Conservation (phyloP, 371 early-diverging fungal genomes). For the Dichotomocladium elegans region DNA sequence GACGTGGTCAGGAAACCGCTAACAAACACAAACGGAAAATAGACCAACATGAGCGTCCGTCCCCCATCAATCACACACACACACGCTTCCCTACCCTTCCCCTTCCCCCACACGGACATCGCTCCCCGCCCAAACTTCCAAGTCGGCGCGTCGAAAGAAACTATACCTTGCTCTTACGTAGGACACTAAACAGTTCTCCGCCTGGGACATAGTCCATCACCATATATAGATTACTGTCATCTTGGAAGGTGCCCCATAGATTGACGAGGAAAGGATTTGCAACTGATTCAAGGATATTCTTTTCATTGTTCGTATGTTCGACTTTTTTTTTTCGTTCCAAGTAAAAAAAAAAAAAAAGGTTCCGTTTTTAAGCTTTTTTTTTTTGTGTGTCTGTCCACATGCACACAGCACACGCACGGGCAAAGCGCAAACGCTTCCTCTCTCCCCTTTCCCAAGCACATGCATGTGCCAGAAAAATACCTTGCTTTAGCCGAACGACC, state of each 20-base stretch:
- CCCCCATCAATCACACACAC: background rate
- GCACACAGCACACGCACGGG: too few species aligned
- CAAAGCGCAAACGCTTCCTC: too few species aligned
- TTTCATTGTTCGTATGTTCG: slow-evolving; percentile 98
- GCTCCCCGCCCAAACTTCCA: too few species aligned
- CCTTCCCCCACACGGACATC: too few species aligned
- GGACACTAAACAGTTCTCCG: slow-evolving; percentile 90
- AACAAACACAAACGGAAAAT: too few species aligned
- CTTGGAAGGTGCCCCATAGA: slow-evolving; percentile 87
- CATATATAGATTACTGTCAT: slow-evolving; percentile 82
- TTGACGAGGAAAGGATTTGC: slow-evolving; percentile 94
- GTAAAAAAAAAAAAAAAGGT: too few species aligned
- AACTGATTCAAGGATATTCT: slow-evolving; percentile 82
- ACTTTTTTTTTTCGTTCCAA: slow-evolving; percentile 38
- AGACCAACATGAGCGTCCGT: background rate
- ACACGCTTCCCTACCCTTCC: too few species aligned
- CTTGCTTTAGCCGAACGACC: slow-evolving; percentile 91
- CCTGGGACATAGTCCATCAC: slow-evolving; percentile 98
- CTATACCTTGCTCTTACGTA: slow-evolving; percentile 60
- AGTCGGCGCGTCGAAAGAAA: too few species aligned
- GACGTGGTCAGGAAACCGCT: slow-evolving; percentile 85
- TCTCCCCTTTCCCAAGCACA: too few species aligned
- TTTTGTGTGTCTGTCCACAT: too few species aligned
- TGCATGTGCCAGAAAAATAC: background rate
- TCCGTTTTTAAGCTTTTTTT: too few species aligned